Percentiles rank a stretch among this genome's conserved stretches.
These are phyloP conservation scores for Colletotrichum echinochloae DNA, from an alignment of 2,329 filamentous ascomycete genomes.

Conservation along the genomic window DNA sequence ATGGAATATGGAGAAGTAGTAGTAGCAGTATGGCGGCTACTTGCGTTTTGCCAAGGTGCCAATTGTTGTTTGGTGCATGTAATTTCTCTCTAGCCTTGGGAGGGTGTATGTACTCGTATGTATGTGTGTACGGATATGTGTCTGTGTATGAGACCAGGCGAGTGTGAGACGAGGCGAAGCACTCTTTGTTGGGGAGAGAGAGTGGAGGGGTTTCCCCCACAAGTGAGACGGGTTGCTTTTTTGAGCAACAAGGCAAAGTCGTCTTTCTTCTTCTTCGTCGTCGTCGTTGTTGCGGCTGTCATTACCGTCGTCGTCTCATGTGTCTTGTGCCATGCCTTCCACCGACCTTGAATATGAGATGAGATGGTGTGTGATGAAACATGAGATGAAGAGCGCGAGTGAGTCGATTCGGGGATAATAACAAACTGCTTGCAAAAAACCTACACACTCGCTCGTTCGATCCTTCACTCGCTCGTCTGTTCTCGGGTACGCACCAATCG, in stretches of 20 bases:
- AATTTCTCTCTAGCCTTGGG: too few species aligned
- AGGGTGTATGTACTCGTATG: too few species aligned
- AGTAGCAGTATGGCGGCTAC: not conserved
- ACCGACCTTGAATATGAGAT: not conserved
- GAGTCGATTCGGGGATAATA: too few species aligned
- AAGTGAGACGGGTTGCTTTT: not conserved
- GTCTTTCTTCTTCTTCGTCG: too few species aligned
- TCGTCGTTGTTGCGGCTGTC: too few species aligned
- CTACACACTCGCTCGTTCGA: not conserved
- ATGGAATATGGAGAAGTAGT: not conserved
- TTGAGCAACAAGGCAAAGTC: too few species aligned
- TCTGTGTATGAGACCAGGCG: too few species aligned
- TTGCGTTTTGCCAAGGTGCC: not conserved
- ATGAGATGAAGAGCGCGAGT: not conserved
- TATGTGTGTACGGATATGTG: too few species aligned
- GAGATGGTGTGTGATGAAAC: not conserved
- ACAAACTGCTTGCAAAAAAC: too few species aligned
- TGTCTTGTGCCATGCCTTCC: not conserved
- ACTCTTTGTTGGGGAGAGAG: not conserved
- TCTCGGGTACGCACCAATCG: not conserved
- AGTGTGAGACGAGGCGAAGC: conserved; percentile 4
- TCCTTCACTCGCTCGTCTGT: not conserved
- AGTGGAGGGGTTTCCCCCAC: not conserved
- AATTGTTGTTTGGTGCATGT: conserved; percentile 1
- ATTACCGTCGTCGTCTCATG: not conserved